Percentiles rank a stretch among this genome's conserved stretches.
Conservation (phyloP, 208 protist genomes). For the Herpetomonas samuelpessoai region DNA sequence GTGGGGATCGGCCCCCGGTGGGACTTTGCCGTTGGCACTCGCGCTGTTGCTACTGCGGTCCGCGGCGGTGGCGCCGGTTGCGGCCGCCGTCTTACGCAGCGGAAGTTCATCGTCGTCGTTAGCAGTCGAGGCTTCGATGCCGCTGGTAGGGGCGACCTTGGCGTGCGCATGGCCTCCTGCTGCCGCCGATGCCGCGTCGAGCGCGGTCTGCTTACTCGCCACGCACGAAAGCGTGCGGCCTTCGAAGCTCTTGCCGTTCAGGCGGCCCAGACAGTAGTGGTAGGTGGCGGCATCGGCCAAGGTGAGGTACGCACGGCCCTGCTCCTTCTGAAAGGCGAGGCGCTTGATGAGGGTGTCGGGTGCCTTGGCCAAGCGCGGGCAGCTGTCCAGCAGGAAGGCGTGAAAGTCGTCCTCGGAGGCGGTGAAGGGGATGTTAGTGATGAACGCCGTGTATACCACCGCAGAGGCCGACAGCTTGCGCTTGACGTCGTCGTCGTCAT, state of each 20-base stretch:
- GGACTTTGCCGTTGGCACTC: slow-evolving; percentile 24
- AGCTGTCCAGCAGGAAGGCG: slow-evolving; percentile 66
- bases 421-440: slow-evolving; percentile 85
- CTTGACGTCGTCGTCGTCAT: slow-evolving; percentile 10
- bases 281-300: slow-evolving; percentile 51
- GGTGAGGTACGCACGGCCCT: slow-evolving; percentile 95
- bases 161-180: too few relatives aligned
- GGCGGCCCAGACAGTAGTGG: slow-evolving; percentile 47
- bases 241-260: slow-evolving; percentile 57
- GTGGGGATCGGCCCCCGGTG: slow-evolving; percentile 76
- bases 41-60: background rate
- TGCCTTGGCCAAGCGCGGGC: slow-evolving; percentile 92
- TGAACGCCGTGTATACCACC: slow-evolving; percentile 72
- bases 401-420: slow-evolving; percentile 75
- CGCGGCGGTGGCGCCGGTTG: background rate
- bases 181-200: background rate
- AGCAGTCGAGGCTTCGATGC: background rate
- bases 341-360: slow-evolving; percentile 91
- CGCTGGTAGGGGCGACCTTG: background rate
- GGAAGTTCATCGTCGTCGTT: slow-evolving; percentile 7
- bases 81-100: background rate
- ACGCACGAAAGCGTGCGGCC: slow-evolving; percentile 70
- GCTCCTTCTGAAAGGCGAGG: slow-evolving; percentile 79
- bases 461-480: slow-evolving; percentile 8
- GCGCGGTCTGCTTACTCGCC: slow-evolving; percentile 55